Evolutionary conservation across 1,284 basidiomycete species (phyloP).

Genomic region (Leccinum griseonigrum): DNA sequence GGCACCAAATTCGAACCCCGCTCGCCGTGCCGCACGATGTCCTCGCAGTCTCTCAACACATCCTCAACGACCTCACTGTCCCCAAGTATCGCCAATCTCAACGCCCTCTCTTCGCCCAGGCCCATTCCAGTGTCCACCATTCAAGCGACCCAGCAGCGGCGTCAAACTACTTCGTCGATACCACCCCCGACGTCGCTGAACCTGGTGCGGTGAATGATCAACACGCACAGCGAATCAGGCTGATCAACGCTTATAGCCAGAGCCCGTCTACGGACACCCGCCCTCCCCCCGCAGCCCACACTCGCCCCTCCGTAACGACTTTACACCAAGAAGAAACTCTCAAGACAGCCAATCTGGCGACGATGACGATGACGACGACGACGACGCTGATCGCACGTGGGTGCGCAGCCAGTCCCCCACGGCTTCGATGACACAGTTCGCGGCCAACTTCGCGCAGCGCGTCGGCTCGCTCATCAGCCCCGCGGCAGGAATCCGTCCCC

Average conservation of each 20-base stretch:
- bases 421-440: constrained; percentile 68
- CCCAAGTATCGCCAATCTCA: constrained; percentile 35
- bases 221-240: not conserved
- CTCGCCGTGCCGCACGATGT: constrained; percentile 25
- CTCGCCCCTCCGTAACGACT: constrained; percentile 64
- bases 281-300: constrained; percentile 45
- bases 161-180: constrained; percentile 21
- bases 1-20: not conserved
- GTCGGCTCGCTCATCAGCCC: constrained; percentile 62
- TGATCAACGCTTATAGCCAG: constrained; percentile 27
- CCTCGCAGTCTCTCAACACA: constrained; percentile 32
- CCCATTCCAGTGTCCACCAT: constrained; percentile 7
- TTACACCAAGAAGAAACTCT: constrained; percentile 37
- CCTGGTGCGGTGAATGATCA: constrained; percentile 19
- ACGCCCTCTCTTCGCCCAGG: constrained; percentile 29
- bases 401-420: constrained; percentile 45
- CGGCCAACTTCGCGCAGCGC: constrained; percentile 66
- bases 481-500: constrained; percentile 37
- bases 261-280: constrained; percentile 34
- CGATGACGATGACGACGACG: constrained; percentile 46
- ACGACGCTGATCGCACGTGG: constrained; percentile 42
- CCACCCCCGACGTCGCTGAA: constrained; percentile 29
- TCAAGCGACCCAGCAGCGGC: constrained; percentile 24
- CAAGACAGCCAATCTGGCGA: constrained; percentile 53
- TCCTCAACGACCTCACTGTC: constrained; percentile 32